Evolutionary conservation across 2,329 filamentous ascomycete genomes (phyloP).

Genomic region (Aureobasidium sp.): DNA sequence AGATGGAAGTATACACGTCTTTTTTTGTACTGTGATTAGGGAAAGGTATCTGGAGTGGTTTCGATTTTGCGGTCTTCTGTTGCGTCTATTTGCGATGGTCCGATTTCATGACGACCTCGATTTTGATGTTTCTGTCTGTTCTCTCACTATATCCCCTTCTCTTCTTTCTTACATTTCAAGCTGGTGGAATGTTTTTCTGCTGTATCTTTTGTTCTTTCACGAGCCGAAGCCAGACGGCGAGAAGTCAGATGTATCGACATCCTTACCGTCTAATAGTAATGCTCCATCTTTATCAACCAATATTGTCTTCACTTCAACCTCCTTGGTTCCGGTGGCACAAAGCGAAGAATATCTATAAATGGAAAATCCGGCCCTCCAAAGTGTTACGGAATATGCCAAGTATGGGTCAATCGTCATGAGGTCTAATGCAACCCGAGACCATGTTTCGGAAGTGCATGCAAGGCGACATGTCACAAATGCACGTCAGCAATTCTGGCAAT

Average conservation of each 20-base stretch:
- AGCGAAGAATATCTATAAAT: neutral
- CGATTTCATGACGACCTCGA: neutral
- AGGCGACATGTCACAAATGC: neutral
- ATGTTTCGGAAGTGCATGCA: neutral
- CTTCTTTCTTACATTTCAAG: neutral
- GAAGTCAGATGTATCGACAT: constrained; percentile 4
- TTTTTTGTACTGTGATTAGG: neutral
- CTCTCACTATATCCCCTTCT: constrained; percentile 1
- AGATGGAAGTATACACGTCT: neutral
- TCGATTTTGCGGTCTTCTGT: neutral
- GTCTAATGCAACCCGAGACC: neutral
- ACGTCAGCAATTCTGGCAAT: neutral
- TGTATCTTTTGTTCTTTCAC: neutral
- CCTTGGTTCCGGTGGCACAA: neutral
- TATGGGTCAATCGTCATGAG: neutral
- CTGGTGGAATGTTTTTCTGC: neutral
- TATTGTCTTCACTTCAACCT: neutral
- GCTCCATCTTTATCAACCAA: neutral
- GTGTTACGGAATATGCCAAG: neutral
- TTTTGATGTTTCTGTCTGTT: neutral
- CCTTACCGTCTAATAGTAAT: constrained; percentile 10
- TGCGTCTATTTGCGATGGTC: neutral
- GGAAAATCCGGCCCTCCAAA: neutral
- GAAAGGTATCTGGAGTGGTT: neutral
- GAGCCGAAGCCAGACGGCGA: constrained; percentile 8